Evolutionary conservation across 2,329 filamentous ascomycete species (phyloP), one percentile per base, ranked within the genome.

Genomic region (Didymella keratinophila): DNA sequence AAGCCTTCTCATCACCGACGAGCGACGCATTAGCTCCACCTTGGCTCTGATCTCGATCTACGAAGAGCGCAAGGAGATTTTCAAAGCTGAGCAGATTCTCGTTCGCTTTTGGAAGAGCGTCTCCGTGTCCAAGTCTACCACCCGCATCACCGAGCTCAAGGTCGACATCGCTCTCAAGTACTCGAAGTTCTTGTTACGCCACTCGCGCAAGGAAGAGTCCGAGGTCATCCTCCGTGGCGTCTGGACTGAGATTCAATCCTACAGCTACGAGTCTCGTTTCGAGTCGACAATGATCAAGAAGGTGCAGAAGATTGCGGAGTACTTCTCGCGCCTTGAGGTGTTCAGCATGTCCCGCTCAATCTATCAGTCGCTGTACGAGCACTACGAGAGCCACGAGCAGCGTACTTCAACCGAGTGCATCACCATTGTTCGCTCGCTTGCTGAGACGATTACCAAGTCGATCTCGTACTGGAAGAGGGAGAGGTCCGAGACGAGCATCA

Each of bases 391-490:
- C 25, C 63, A 52, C 32, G 68, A 69, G 55, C 53, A 71, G 56
- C 64, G 62, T 47, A 71, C 64, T 8, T 68, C 64, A 4, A 65
- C 63, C 7, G 68, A 69, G 41, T 67, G 65, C 43, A 64, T 71
- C 45, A 65, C 65, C 9, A 69, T 69, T 28, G 68, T 69, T 20
- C 50, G 62, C 5, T 64, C 62, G 3, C 62, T 71, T 18, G 66
- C 67, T 20, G 67, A 68, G 45, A 67, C 68, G 1, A 69, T 71
- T 27, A 66, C 66, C 2, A 62, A 64, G 48, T 66, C 66, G 0
- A 65, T 69, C 36, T 47, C 51, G 16, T 60, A 58, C 41, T 58
- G 56, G 4, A 65, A 64, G 53, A 59, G 42, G 4, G 34, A 52
- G 2, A 49, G 50, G 18, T 60, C 56, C 8, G 58, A 54, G 20